Evolutionary conservation across 2,329 filamentous ascomycete genomes (phyloP), one percentile per base, ranked within the genome.

Genomic region (Ophioceras dolichostomum): DNA sequence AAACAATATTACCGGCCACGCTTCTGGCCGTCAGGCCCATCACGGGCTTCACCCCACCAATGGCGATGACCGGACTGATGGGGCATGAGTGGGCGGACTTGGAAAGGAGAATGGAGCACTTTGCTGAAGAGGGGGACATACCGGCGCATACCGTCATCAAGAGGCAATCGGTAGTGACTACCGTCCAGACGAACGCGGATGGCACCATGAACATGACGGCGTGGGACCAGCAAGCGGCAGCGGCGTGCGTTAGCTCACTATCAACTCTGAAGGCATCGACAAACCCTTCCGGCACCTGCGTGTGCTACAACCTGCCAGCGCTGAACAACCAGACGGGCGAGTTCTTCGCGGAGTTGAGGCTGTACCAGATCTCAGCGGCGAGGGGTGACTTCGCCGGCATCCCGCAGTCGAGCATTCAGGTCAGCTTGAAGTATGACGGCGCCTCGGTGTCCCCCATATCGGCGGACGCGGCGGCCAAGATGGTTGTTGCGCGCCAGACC

Each of bases 291-390:
- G 85, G 85, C 36, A 73, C 85, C 34, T 80, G 79, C 41, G 73
- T 84, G 34, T 93, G 85, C 68, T 91, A 89, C 62, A 93, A 91
- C 54, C 58, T 93, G 18, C 77, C 79, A 0, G 74, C 73, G 28
- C 68, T 86, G 40, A 71, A 89, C 59, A 74, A 72, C 47, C 57
- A 57, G 4, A 77, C 72, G 1, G 83, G 83, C 21, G 62, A 76
- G 13, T 91, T 91, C 53, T 73, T 83, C 56, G 83, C 83, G 21
- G 84, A 91, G 53, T 57, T 91, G 36, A 70, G 83, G 38, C 62
- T 91, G 41, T 91, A 77, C 60, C 76, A 79, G 55, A 60, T 88
- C 33, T 76, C 75, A 5, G 57, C 68, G 1, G 67, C 82, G 1
- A 66, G 60, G 4, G 74, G 63, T 22, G 55, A 52, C 4, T 80